Evolutionary conservation across 164 flowering plant genomes (phyloP).

Genomic region (Dillenia turbinata): DNA sequence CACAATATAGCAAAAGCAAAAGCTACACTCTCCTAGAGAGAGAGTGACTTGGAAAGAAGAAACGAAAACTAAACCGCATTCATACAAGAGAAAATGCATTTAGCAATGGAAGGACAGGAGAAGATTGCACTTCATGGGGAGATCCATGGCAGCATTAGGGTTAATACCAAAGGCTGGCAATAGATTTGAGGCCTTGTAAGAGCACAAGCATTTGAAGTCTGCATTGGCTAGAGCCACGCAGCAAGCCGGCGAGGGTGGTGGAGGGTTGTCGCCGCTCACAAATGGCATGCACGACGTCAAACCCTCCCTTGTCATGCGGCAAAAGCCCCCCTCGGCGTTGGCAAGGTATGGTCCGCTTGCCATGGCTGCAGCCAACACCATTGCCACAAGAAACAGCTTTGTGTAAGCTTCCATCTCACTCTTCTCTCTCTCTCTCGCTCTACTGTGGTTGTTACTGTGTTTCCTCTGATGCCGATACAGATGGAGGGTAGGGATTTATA

Average conservation of each 20-base stretch:
- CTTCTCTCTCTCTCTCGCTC: too few relatives aligned
- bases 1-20: too few relatives aligned
- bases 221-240: constrained; percentile 36
- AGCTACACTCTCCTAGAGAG: too few relatives aligned
- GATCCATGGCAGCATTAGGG: constrained; percentile 38
- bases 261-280: constrained; percentile 18
- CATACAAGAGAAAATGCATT: too few relatives aligned
- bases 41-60: too few relatives aligned
- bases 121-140: constrained; percentile 35
- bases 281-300: constrained; percentile 35
- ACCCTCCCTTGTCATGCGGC: constrained; percentile 28
- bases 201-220: constrained; percentile 36
- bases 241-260: constrained; percentile 27
- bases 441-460: too few relatives aligned
- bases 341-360: not conserved
- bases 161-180: constrained; percentile 30
- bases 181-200: constrained; percentile 23
- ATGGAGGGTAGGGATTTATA: not conserved
- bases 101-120: constrained; percentile 17
- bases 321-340: constrained; percentile 6
- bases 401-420: constrained; percentile 11
- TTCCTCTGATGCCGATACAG: too few relatives aligned
- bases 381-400: constrained; percentile 12
- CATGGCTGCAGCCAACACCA: constrained; percentile 10
- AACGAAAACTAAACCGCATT: too few relatives aligned